These are phyloP conservation scores for Acacia pycnantha DNA, from an alignment of 331 rosid species.

Conservation along the genomic window DNA sequence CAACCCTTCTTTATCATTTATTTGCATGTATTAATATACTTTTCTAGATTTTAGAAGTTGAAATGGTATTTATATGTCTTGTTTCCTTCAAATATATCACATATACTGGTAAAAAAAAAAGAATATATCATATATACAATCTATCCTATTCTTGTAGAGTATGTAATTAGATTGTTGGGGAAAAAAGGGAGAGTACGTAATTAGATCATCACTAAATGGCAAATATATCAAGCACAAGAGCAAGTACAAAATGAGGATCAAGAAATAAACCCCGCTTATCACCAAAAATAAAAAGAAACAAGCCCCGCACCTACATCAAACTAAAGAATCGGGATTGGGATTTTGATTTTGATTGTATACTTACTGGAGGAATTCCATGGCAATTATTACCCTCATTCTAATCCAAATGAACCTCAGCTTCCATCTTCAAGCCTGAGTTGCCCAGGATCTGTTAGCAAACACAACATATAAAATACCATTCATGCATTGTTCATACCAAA, in stretches of 20 bases:
- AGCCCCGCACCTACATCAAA: neutral
- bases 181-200: too few species aligned
- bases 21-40: too few species aligned
- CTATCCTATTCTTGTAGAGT: too few species aligned
- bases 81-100: too few species aligned
- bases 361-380: neutral
- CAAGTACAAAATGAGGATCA: neutral
- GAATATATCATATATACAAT: too few species aligned
- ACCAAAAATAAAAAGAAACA: neutral
- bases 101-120: too few species aligned
- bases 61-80: too few species aligned
- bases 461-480: neutral
- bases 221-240: neutral
- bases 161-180: too few species aligned
- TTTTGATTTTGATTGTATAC: neutral
- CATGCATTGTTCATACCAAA: slow-evolving; percentile 14
- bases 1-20: too few species aligned
- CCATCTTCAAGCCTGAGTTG: slow-evolving; percentile 67
- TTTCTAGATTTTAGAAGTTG: too few species aligned
- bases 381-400: slow-evolving; percentile 26
- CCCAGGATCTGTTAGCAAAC: slow-evolving; percentile 57
- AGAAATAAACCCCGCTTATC: neutral
- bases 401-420: slow-evolving; percentile 73
- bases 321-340: slow-evolving; percentile 11
- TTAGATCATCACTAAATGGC: too few species aligned